phyloP scores from a whole-genome alignment of 2,329 filamentous ascomycete species.

The Ascochyta viciae-villosae region DNA sequence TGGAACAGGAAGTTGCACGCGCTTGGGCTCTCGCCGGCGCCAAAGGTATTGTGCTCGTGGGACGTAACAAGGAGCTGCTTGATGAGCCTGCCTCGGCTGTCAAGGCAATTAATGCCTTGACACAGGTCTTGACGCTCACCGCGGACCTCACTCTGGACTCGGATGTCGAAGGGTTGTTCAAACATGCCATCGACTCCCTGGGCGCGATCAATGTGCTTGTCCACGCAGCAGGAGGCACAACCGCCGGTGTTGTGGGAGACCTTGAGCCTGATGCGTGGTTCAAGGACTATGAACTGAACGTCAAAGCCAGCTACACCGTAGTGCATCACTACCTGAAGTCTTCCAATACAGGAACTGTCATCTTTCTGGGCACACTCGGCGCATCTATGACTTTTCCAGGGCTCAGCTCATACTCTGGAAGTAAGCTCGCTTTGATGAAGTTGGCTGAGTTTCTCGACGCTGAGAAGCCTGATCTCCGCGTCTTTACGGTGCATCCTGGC shows the following conservation, averaged over 20 bases:
- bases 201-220: slow-evolving; percentile 28
- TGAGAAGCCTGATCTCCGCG: slow-evolving; percentile 29
- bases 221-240: slow-evolving; percentile 22
- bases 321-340: slow-evolving; percentile 14
- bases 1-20: slow-evolving; percentile 27
- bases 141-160: slow-evolving; percentile 30
- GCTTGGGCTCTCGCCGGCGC: slow-evolving; percentile 37
- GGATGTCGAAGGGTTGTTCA: slow-evolving; percentile 25
- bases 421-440: slow-evolving; percentile 30
- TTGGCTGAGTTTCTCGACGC: slow-evolving; percentile 31
- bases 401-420: slow-evolving; percentile 29
- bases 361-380: slow-evolving; percentile 25
- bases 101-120: slow-evolving; percentile 20
- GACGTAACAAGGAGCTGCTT: slow-evolving; percentile 30
- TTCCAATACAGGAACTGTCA: slow-evolving; percentile 25
- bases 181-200: slow-evolving; percentile 15
- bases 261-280: slow-evolving; percentile 17
- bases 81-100: slow-evolving; percentile 22
- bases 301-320: slow-evolving; percentile 23
- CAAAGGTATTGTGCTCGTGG: slow-evolving; percentile 31
- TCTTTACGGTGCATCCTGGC: slow-evolving; percentile 33
- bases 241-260: slow-evolving; percentile 5
- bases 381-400: slow-evolving; percentile 22
- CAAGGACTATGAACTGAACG: slow-evolving; percentile 27
- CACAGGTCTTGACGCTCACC: slow-evolving; percentile 26